Evolutionary conservation across 495 filamentous ascomycete genomes (phyloP), one percentile per base, ranked within the genome.

Genomic region (Neurospora discreta): DNA sequence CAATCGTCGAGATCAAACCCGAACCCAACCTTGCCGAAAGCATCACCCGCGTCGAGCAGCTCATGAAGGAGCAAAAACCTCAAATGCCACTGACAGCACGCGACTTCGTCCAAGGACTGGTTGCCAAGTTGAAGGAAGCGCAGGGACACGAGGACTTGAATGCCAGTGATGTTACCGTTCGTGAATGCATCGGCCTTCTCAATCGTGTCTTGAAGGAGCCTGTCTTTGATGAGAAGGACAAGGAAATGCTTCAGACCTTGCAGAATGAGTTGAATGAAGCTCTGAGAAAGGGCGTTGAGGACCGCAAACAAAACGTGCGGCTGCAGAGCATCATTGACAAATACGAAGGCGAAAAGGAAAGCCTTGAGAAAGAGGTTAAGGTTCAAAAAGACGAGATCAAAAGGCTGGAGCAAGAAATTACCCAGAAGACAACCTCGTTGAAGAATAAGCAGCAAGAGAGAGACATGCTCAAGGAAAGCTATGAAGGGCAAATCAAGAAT

Each of bases 331-430:
- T 71, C 11, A 13, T 18, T 9, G 6, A 67, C 33, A 23, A 70
- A 30, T 40, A 39, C 52, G 52, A 65, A 30, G 20, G 41, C 8
- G 26, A 69, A 23, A 52, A 71, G 39, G 30, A 11, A 67, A 11
- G 33, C 9, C 52, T 67, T 7, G 26, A 42, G 13, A 18, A 20
- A 3, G 23, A 70, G 46, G 15, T 65, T 16, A 41, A 73, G 40
- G 52, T 58, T 16, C 70, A 74, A 18, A 73, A 44, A 26, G 58
- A 71, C 3, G 69, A 73, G 33, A 44, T 74, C 13, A 30, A 68
- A 16, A 39, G 39, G 39, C 39, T 68, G 23, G 44, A 73, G 65
- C 68, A 70, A 33, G 30, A 67, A 3, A 65, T 65, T 3, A 30
- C 30, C 3, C 26, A 65, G 26, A 65, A 65, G 52, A 65, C 33